Evolutionary conservation across 257 asterid species (phyloP), one percentile per base, ranked within the genome.

Genomic region (Solanum chiquidenum): DNA sequence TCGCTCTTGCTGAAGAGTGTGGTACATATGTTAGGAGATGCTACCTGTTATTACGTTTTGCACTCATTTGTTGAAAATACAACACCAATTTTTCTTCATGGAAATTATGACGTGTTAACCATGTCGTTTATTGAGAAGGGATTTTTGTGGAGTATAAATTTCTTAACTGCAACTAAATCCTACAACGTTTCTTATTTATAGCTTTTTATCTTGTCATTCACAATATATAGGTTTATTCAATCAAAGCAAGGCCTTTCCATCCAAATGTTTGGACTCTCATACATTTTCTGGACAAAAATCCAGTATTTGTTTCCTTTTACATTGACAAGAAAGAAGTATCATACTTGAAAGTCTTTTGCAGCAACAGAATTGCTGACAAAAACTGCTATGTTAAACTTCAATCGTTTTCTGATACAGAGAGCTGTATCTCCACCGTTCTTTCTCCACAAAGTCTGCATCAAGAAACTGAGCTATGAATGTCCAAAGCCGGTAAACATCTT

Each of bases 391-490:
- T 89, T 83, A 95, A 90, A 95, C 94, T 93, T 97, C 98, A 13
- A 94, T 86, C 6, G 95, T 95, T 89, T 93, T 94, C 58, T 95
- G 97, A 91, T 95, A 93, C 87, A 95, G 93, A 25, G 98, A 94
- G 4, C 97, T 94, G 84, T 97, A 96, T 85, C 99, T 94, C 99
- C 99, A 96, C 13, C 96, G 91, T 91, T 97, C 98, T 93, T 95
- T 97, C 91, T 97, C 98, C 64, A 95, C 98, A 83, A 94, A 97
- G 82, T 97, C 99, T 7, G 98, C 98, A 87, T 95, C 99, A 77
- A 97, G 92, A 80, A 97, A 97, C 91, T 89, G 97, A 23, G 98
- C 97, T 21, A 97, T 74, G 75, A 97, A 97, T 46, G 93, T 93
- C 99, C 99, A 96, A 21, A 96, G 92, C 91, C 90, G 89, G 89